A percentile compares a stretch with the other conserved stretches of the same genome.
phyloP scores from a whole-genome alignment of 768 basidiomycete genomes.

The Erythrobasidium yunnanense region DNA sequence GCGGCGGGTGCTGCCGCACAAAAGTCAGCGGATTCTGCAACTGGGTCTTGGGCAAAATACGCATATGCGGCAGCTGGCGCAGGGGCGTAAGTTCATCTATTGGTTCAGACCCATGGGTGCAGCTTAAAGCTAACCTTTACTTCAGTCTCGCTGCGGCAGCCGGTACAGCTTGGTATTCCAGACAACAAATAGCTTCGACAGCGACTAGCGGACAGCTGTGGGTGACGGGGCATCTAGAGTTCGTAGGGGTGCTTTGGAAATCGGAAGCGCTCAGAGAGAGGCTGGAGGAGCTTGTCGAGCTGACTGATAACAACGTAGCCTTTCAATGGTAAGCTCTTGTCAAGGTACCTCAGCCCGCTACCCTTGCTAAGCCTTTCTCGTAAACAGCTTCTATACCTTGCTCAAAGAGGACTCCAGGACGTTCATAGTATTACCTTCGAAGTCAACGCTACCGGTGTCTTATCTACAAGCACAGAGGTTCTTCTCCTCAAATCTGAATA shows the following conservation, averaged over 20 bases:
- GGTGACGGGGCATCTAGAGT: slow-evolving; percentile 20
- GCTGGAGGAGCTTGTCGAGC: slow-evolving; percentile 11
- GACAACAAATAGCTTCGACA: slow-evolving; percentile 16
- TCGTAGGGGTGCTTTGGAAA: slow-evolving; percentile 22
- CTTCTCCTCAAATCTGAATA: slow-evolving; percentile 9
- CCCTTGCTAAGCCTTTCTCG: neutral
- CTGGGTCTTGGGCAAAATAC: slow-evolving; percentile 4
- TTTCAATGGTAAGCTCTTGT: slow-evolving; percentile 18
- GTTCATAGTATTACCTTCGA: neutral
- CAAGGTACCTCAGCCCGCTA: neutral
- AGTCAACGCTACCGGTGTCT: neutral
- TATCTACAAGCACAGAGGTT: slow-evolving; percentile 7
- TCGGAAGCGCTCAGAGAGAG: neutral
- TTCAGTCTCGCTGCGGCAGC: slow-evolving; percentile 17
- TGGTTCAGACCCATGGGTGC: neutral
- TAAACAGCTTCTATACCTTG: slow-evolving; percentile 14
- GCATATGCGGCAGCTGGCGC: slow-evolving; percentile 24
- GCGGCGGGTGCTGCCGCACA: slow-evolving; percentile 11
- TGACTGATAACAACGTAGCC: slow-evolving; percentile 5
- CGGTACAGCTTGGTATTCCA: slow-evolving; percentile 20
- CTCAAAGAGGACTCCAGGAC: neutral
- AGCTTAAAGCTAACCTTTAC: neutral
- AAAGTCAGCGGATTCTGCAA: neutral
- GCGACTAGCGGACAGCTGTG: slow-evolving; percentile 18
- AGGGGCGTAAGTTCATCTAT: slow-evolving; percentile 8